Percentiles rank a stretch among this genome's conserved stretches.
Conservation (phyloP, 2,329 filamentous ascomycete species). For the Aspergillus sp. region DNA sequence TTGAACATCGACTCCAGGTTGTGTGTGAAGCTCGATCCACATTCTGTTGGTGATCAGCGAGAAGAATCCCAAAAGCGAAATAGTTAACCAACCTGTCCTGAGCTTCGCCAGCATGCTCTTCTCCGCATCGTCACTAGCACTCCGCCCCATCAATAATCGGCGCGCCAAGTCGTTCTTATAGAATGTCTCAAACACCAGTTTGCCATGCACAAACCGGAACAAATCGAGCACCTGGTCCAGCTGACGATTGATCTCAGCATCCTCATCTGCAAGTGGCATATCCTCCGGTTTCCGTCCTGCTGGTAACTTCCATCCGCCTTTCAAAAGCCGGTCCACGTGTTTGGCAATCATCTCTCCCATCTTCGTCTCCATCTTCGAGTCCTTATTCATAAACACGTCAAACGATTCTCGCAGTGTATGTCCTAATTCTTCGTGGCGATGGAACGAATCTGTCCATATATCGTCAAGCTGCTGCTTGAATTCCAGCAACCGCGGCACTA, state of each 20-base stretch:
- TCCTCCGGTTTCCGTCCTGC: slow-evolving; percentile 44
- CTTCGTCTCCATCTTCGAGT: slow-evolving; percentile 66
- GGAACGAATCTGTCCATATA: slow-evolving; percentile 70
- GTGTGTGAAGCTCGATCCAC: slow-evolving; percentile 87
- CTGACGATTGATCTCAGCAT: slow-evolving; percentile 84
- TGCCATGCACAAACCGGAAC: slow-evolving; percentile 94
- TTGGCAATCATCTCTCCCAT: slow-evolving; percentile 99
- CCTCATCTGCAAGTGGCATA: slow-evolving; percentile 70
- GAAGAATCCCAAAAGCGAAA: slow-evolving; percentile 1
- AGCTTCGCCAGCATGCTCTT: slow-evolving; percentile 89
- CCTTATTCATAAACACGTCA: slow-evolving; percentile 84
- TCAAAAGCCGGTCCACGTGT: slow-evolving; percentile 82
- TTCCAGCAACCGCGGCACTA: slow-evolving; percentile 75
- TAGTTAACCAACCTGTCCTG: slow-evolving; percentile 54
- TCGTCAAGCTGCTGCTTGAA: slow-evolving; percentile 74
- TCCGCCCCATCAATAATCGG: slow-evolving; percentile 81
- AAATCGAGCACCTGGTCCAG: slow-evolving; percentile 88
- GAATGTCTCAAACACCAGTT: slow-evolving; percentile 96
- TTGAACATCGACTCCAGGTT: slow-evolving; percentile 99
- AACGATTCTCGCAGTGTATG: slow-evolving; percentile 80
- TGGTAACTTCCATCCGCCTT: slow-evolving; percentile 71
- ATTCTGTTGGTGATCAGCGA: slow-evolving; percentile 51
- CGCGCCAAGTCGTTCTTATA: slow-evolving; percentile 97
- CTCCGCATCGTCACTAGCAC: slow-evolving; percentile 90
- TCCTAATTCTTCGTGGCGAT: slow-evolving; percentile 66